phyloP scores from a whole-genome alignment of 2,329 filamentous ascomycete genomes.

The Ophiocordyceps camponoti-saundersi region DNA sequence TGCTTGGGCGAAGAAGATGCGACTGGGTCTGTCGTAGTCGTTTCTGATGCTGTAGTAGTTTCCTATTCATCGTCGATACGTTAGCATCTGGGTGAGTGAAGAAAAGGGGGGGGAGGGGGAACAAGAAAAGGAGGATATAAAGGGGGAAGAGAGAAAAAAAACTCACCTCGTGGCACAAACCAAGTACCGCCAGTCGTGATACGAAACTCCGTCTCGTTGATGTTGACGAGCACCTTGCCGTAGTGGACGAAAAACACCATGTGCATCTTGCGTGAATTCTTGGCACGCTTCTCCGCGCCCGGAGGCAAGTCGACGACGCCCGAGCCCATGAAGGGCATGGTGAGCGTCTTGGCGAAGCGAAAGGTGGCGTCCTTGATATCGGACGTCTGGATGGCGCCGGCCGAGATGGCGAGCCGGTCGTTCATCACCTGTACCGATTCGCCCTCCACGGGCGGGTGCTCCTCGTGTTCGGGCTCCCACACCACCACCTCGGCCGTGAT shows the following conservation, averaged over 20 bases:
- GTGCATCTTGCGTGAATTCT: slow-evolving; percentile 91
- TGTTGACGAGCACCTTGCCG: slow-evolving; percentile 65
- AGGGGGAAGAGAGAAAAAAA: not conserved
- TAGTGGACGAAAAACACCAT: slow-evolving; percentile 88
- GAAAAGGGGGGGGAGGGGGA: not conserved
- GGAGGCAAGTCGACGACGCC: slow-evolving; percentile 81
- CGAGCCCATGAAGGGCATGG: slow-evolving; percentile 70
- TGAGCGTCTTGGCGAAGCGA: slow-evolving; percentile 76
- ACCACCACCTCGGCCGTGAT: slow-evolving; percentile 45
- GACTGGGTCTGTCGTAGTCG: slow-evolving; percentile 51
- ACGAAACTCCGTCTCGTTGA: slow-evolving; percentile 60
- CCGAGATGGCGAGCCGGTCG: slow-evolving; percentile 39
- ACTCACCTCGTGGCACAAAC: slow-evolving; percentile 85
- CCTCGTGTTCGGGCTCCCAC: slow-evolving; percentile 44
- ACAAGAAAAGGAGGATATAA: not conserved
- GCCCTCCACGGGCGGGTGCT: slow-evolving; percentile 32
- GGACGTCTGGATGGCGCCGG: slow-evolving; percentile 36
- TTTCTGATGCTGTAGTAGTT: slow-evolving; percentile 91
- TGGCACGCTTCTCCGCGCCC: slow-evolving; percentile 67
- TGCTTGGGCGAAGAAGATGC: slow-evolving; percentile 85
- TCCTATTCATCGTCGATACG: slow-evolving; percentile 32
- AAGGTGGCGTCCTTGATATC: slow-evolving; percentile 54
- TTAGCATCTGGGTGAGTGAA: not conserved
- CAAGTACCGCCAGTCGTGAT: slow-evolving; percentile 80
- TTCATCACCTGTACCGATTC: slow-evolving; percentile 36